Evolutionary conservation across 2,329 filamentous ascomycete species (phyloP), one percentile per base, ranked within the genome.

Genomic region (Diplodia scrobiculata): DNA sequence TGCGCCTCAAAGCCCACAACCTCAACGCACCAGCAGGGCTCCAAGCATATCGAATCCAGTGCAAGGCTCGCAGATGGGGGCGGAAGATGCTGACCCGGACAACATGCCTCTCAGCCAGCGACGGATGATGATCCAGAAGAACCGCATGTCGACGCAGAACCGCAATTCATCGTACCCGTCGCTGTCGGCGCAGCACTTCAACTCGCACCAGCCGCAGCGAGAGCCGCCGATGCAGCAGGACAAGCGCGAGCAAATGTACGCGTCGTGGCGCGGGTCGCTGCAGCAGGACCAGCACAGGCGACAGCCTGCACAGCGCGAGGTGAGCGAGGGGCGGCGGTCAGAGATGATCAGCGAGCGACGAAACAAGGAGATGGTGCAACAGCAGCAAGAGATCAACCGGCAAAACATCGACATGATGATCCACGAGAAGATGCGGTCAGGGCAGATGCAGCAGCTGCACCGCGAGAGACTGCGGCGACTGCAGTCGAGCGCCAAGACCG

Each of bases 391-490:
- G 65, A 78, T 81, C 50, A 85, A 84, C 58, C 84, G 84, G 69
- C 83, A 86, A 69, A 81, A 84, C 64, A 81, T 83, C 5, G 87
- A 91, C 14, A 84, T 84, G 59, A 83, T 83, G 45, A 87, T 92
- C 71, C 89, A 92, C 69, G 86, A 89, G 75, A 84, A 86, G 69
- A 95, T 96, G 90, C 84, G 91, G 64, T 87, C 86, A 17, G 88
- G 89, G 0, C 86, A 90, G 69, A 85, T 96, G 81, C 81, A 90
- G 62, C 89, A 91, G 53, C 84, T 88, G 25, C 93, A 97, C 75
- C 84, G 89, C 21, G 89, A 93, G 69, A 91, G 89, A 0, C 84
- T 97, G 85, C 84, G 90, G 69, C 88, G 84, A 75, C 90, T 97
- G 88, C 92, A 97, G 74, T 82, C 83, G 14, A 77, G 79, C 58